Conservation (phyloP, 2,329 filamentous ascomycete genomes). For the Venturia oleaginea region DNA sequence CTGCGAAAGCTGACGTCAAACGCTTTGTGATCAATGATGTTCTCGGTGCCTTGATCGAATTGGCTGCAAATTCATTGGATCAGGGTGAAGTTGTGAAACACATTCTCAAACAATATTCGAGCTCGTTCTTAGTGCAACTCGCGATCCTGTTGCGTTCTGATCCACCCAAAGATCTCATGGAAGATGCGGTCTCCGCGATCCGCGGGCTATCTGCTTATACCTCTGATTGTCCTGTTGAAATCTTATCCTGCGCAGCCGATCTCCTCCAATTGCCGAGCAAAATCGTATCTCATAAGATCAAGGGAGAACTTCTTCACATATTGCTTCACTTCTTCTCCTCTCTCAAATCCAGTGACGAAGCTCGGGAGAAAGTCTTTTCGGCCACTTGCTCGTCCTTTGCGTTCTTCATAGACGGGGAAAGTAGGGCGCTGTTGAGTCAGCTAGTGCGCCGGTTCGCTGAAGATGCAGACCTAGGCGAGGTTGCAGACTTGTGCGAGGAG, state of each 20-base stretch:
- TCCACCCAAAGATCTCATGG: slow-evolving; percentile 64
- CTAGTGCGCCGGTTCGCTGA: slow-evolving; percentile 64
- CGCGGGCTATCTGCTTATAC: slow-evolving; percentile 52
- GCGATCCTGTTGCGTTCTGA: slow-evolving; percentile 46
- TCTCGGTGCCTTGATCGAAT: slow-evolving; percentile 55
- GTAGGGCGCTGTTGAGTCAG: slow-evolving; percentile 63
- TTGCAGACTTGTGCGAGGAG: slow-evolving; percentile 63
- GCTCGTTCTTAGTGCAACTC: slow-evolving; percentile 51
- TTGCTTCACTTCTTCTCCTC: slow-evolving; percentile 71
- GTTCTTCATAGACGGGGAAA: slow-evolving; percentile 76
- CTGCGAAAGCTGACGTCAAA: slow-evolving; percentile 79
- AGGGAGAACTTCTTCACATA: slow-evolving; percentile 70
- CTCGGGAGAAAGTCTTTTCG: slow-evolving; percentile 52
- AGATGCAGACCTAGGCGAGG: slow-evolving; percentile 49
- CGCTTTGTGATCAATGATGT: slow-evolving; percentile 67
- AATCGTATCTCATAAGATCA: slow-evolving; percentile 72
- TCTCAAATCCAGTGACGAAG: slow-evolving; percentile 42
- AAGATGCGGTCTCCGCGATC: slow-evolving; percentile 68
- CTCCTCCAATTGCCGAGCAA: slow-evolving; percentile 78
- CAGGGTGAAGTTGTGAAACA: slow-evolving; percentile 50
- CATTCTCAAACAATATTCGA: slow-evolving; percentile 55
- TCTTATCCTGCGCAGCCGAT: slow-evolving; percentile 72
- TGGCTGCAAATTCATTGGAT: slow-evolving; percentile 28
- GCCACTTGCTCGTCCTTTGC: slow-evolving; percentile 76
- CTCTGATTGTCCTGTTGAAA: slow-evolving; percentile 55